Evolutionary conservation across 169 alveolate genomes (phyloP), one percentile per base, ranked within the genome.

Genomic region (Plasmodium knowlesi): DNA sequence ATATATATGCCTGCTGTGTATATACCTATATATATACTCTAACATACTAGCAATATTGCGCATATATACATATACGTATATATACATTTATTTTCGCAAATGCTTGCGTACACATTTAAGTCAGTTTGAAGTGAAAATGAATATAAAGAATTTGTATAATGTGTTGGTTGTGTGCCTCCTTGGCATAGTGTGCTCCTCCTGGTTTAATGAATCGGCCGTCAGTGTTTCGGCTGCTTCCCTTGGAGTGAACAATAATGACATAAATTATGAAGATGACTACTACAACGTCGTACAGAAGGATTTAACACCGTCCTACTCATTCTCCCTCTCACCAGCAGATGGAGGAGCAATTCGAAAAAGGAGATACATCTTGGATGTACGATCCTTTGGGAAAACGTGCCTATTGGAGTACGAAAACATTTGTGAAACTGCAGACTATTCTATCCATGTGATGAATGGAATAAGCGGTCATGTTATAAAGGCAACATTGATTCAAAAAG

Each of bases 331-430:
- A n/a, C n/a, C 61, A 50, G 61, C 61, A 14, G 22, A 19, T 2
- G 53, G 53, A 41, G 53, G 8, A 41, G 25, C 61, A 50, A 50
- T 32, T 19, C 74, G 71, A 78, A 28, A 3, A 10, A 86, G 81
- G 79, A 61, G 86, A 70, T 86, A 74, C 28, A 54, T 19, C 67
- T 25, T 86, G 32, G 88, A 86, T 86, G 28, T 73, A 10, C 37
- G 50, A 32, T 86, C 86, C 76, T 76, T 86, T 32, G 93, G 93
- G 30, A 78, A 79, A 2, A 61, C 88, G 53, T 89, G 94, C 72
- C 78, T 89, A 41, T 14, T 82, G 32, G 70, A 82, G 14, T 70
- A 91, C 61, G 57, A 81, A 67, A 22, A 78, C 16, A 16, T 91
- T 14, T 91, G 95, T 70, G 88, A 46, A 61, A 34, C 78, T 2